phyloP scores from a whole-genome alignment of 345 rosid species.

The Ceriops zippeliana region DNA sequence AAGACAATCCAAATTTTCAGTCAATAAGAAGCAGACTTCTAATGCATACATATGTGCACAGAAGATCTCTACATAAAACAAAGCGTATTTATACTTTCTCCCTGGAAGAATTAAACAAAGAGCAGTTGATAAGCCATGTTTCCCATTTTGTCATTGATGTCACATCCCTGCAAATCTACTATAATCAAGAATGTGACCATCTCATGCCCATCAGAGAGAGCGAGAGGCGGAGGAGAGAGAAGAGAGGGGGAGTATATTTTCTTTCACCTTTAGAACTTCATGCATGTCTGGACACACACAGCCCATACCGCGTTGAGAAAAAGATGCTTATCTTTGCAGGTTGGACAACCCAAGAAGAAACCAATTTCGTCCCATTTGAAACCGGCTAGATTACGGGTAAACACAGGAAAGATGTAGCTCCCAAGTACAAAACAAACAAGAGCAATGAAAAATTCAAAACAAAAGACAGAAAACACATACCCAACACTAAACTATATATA shows the following conservation, averaged over 20 bases:
- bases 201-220: not conserved
- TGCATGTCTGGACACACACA: conserved; percentile 24
- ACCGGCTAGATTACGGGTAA: conserved; percentile 35
- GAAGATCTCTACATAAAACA: not conserved
- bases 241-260: not conserved
- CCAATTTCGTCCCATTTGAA: conserved; percentile 20
- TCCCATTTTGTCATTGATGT: conserved; percentile 26
- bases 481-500: not conserved
- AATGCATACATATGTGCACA: not conserved
- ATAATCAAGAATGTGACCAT: not conserved
- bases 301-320: conserved; percentile 22
- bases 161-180: conserved; percentile 27
- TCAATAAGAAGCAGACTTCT: not conserved
- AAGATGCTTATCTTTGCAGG: conserved; percentile 12
- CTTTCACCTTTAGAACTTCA: conserved; percentile 19
- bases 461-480: conserved; percentile 1
- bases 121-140: conserved; percentile 23
- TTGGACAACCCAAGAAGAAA: conserved; percentile 27
- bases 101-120: conserved; percentile 22
- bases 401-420: conserved; percentile 26
- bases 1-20: conserved; percentile 10
- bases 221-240: not conserved
- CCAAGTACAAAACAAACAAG: conserved; percentile 20
- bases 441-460: conserved; percentile 17
- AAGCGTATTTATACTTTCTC: not conserved